phyloP scores from a whole-genome alignment of 2,329 filamentous ascomycete genomes.

The Chrysosporium queenslandicum region DNA sequence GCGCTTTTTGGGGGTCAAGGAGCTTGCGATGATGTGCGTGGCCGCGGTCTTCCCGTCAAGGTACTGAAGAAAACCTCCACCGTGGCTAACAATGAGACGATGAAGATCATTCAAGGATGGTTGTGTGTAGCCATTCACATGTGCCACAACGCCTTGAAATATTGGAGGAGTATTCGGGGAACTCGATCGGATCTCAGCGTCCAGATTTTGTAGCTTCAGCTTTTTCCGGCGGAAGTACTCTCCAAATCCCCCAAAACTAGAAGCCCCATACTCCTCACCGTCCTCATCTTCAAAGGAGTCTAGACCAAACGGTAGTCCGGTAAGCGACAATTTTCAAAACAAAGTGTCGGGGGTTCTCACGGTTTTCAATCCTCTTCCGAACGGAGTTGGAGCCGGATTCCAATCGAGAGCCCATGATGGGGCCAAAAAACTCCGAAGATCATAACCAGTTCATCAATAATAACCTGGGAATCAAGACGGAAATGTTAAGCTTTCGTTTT shows the following conservation, averaged over 20 bases:
- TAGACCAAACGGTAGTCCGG: constrained; percentile 19
- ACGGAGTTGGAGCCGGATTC: constrained; percentile 50
- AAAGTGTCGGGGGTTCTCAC: constrained; percentile 25
- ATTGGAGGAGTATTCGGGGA: constrained; percentile 65
- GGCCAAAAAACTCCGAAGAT: constrained; percentile 2
- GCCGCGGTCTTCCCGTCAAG: constrained; percentile 88
- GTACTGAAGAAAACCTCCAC: constrained; percentile 92
- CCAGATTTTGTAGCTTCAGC: constrained; percentile 91
- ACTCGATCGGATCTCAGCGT: constrained; percentile 64
- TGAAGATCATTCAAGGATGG: constrained; percentile 85
- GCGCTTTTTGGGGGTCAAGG: constrained; percentile 81
- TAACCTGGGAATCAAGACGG: not conserved
- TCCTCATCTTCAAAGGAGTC: constrained; percentile 68
- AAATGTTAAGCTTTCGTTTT: not conserved
- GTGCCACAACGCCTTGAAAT: constrained; percentile 81
- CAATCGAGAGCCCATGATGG: constrained; percentile 51
- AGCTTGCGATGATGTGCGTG: constrained; percentile 90
- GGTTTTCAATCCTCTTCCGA: constrained; percentile 54
- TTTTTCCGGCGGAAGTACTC: constrained; percentile 96
- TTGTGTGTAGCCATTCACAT: constrained; percentile 94
- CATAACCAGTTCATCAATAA: constrained; percentile 10
- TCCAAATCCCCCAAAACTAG: constrained; percentile 74
- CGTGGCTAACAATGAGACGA: constrained; percentile 76
- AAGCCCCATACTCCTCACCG: constrained; percentile 84
- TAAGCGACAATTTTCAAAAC: not conserved